Evolutionary conservation across 1,284 basidiomycete species (phyloP).

Genomic region (Moesziomyces aphidis): DNA sequence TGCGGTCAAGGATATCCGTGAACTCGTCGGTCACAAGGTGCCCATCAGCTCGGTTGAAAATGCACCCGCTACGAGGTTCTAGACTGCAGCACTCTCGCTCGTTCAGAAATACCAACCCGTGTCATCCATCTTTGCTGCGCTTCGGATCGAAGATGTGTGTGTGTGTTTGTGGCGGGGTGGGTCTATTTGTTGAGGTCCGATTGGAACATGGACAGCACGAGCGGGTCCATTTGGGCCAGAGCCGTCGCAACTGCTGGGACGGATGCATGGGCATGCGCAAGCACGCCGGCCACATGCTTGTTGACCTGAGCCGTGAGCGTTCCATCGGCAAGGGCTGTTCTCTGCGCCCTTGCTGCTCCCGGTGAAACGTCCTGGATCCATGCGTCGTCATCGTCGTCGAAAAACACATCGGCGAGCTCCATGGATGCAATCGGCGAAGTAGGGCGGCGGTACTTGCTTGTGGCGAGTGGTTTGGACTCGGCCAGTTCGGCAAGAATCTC

Average conservation of each 20-base stretch:
- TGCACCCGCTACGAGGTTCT: conserved; percentile 66
- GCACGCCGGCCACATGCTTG: conserved; percentile 36
- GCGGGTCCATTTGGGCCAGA: conserved; percentile 53
- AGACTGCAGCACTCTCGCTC: not conserved
- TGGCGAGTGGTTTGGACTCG: conserved; percentile 34
- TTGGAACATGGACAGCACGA: conserved; percentile 61
- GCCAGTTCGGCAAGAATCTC: conserved; percentile 59
- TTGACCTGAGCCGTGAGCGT: conserved; percentile 44
- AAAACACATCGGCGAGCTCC: conserved; percentile 40
- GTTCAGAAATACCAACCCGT: not conserved
- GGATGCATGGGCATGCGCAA: conserved; percentile 45
- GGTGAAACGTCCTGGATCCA: conserved; percentile 61
- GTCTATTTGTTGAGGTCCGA: conserved; percentile 40
- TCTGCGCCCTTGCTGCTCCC: conserved; percentile 48
- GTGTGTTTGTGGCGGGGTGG: too few relatives aligned
- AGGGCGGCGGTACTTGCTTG: conserved; percentile 32
- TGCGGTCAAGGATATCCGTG: conserved; percentile 93
- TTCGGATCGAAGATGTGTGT: not conserved
- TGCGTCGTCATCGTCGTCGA: conserved; percentile 38
- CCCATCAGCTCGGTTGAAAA: conserved; percentile 70
- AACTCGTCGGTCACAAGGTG: conserved; percentile 96
- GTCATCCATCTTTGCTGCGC: not conserved
- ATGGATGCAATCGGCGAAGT: conserved; percentile 48
- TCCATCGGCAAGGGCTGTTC: conserved; percentile 48
- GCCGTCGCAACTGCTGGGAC: conserved; percentile 33